Conservation (phyloP, 2,329 filamentous ascomycete species). For the Periconia digitata region DNA sequence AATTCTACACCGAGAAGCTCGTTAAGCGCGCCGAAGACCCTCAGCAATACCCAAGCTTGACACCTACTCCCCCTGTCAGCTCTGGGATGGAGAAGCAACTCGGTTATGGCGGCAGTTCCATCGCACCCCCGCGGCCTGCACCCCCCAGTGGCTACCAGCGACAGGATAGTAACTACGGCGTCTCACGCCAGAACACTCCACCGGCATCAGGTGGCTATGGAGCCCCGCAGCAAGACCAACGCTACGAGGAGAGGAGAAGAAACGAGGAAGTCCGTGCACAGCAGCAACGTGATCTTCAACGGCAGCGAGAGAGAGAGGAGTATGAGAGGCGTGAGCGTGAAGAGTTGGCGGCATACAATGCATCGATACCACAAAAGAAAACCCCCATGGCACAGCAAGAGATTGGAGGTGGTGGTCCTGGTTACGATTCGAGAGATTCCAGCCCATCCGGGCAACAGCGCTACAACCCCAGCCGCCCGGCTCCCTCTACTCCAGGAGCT, state of each 20-base stretch:
- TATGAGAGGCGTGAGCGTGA: conserved; percentile 56
- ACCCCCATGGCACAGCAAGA: conserved; percentile 86
- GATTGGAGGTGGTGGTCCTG: conserved; percentile 68
- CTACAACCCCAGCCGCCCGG: conserved; percentile 83
- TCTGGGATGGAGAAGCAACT: conserved; percentile 51
- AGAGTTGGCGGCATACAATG: conserved; percentile 87
- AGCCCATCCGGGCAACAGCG: conserved; percentile 56
- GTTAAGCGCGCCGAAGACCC: conserved; percentile 75
- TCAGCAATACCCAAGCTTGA: conserved; percentile 66
- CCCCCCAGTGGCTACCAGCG: conserved; percentile 46
- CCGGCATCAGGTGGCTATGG: conserved; percentile 29
- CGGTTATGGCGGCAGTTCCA: conserved; percentile 50
- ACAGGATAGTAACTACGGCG: conserved; percentile 51
- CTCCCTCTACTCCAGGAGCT: conserved; percentile 71
- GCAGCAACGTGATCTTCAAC: conserved; percentile 44
- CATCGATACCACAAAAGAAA: conserved; percentile 80
- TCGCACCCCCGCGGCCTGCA: conserved; percentile 52
- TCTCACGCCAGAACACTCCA: conserved; percentile 34
- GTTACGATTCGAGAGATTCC: conserved; percentile 47
- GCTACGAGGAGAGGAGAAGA: conserved; percentile 29
- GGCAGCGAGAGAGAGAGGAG: conserved; percentile 44
- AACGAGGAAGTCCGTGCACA: conserved; percentile 46
- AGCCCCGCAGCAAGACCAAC: conserved; percentile 33
- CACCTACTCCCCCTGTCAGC: conserved; percentile 64
- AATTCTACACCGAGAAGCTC: conserved; percentile 80